Evolutionary conservation across 2,329 filamentous ascomycete genomes (phyloP).

Genomic region (Tolypocladium sp.): DNA sequence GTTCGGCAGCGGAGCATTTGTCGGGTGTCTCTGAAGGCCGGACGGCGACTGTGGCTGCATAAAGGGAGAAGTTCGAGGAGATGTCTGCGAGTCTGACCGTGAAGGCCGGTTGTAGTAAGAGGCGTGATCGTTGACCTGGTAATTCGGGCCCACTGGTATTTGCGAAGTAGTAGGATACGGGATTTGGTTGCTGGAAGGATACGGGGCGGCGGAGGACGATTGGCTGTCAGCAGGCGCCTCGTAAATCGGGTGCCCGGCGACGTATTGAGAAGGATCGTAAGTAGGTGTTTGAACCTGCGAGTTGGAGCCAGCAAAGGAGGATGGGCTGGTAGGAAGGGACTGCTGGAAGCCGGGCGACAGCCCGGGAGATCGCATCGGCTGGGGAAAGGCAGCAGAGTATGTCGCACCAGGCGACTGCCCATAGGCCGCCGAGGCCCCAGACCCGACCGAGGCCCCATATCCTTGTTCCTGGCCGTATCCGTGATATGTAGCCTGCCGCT

Average conservation of each 20-base stretch:
- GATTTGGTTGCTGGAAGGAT: slow-evolving; percentile 25
- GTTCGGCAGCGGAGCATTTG: slow-evolving; percentile 49
- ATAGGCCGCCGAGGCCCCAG: slow-evolving; percentile 25
- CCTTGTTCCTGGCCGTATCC: slow-evolving; percentile 36
- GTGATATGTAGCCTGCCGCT: slow-evolving; percentile 41
- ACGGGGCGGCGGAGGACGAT: slow-evolving; percentile 18
- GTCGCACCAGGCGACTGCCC: slow-evolving; percentile 27
- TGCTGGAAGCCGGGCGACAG: slow-evolving; percentile 30
- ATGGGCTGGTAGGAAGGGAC: slow-evolving; percentile 24
- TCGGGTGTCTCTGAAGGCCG: slow-evolving; percentile 47
- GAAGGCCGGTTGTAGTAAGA: slow-evolving; percentile 33
- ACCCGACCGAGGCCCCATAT: slow-evolving; percentile 27
- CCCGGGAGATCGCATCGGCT: slow-evolving; percentile 15
- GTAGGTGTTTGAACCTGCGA: slow-evolving; percentile 17
- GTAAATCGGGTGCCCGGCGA: slow-evolving; percentile 18
- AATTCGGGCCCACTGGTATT: slow-evolving; percentile 43
- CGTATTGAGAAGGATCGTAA: slow-evolving; percentile 27
- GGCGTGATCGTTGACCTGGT: slow-evolving; percentile 35
- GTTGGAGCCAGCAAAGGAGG: slow-evolving; percentile 14
- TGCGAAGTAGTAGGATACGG: slow-evolving; percentile 44
- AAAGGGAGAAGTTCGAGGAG: slow-evolving; percentile 36
- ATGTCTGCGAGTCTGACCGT: slow-evolving; percentile 41
- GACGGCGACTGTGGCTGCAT: slow-evolving; percentile 30
- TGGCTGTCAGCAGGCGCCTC: not conserved
- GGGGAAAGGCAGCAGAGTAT: slow-evolving; percentile 14